Evolutionary conservation across 1,139 yeast species (phyloP).

Genomic region (Geotrichum macrosporum): DNA sequence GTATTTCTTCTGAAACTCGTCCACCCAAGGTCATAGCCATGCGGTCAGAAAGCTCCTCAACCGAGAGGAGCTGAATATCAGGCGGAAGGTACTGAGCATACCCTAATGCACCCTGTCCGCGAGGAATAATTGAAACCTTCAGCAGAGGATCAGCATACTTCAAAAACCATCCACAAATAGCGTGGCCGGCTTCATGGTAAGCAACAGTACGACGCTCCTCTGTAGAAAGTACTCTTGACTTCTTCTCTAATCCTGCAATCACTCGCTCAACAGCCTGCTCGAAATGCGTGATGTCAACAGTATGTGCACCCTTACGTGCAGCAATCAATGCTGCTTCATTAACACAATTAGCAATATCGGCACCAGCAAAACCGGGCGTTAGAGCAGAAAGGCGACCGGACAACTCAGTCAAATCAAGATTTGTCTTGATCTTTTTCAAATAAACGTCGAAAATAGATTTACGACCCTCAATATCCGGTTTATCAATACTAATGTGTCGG

Average conservation of each 20-base stretch:
- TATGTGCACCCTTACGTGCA: conserved; percentile 69
- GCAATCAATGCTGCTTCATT: conserved; percentile 97
- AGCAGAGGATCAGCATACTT: conserved; percentile 86
- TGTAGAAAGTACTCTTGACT: conserved; percentile 74
- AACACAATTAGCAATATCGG: conserved; percentile 94
- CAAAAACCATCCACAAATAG: conserved; percentile 94
- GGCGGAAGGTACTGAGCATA: conserved; percentile 96
- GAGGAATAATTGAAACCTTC: conserved; percentile 92
- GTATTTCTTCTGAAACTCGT: conserved; percentile 88
- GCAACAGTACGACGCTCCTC: conserved; percentile 90
- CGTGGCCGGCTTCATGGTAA: conserved; percentile 98
- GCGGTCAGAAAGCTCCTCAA: conserved; percentile 73
- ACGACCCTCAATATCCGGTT: conserved; percentile 90
- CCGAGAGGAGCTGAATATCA: conserved; percentile 75
- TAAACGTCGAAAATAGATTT: conserved; percentile 87
- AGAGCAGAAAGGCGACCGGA: conserved; percentile 88
- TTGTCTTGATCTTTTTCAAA: conserved; percentile 60
- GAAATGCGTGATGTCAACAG: conserved; percentile 71
- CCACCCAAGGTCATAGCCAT: conserved; percentile 98
- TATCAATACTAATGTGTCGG: conserved; percentile 84
- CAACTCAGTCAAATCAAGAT: conserved; percentile 49
- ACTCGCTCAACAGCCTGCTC: conserved; percentile 97
- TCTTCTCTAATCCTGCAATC: conserved; percentile 92
- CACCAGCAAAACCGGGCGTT: conserved; percentile 97
- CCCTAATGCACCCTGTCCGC: conserved; percentile 97